Evolutionary conservation across 2,329 filamentous ascomycete species (phyloP), one percentile per base, ranked within the genome.

Genomic region (Aureobasidium sp.): DNA sequence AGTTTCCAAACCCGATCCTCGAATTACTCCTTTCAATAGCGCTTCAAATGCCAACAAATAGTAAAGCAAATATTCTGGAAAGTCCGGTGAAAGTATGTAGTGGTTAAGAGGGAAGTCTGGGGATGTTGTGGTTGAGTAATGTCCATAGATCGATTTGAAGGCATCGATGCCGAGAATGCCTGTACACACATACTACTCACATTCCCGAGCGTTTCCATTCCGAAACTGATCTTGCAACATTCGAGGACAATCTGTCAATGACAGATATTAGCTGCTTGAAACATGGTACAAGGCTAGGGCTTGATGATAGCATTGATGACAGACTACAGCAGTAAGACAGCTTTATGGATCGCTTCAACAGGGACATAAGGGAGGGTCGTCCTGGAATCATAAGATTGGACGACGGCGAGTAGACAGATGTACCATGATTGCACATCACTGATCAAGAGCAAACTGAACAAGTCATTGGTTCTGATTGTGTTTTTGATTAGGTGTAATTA

Each of bases 401-500:
- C 21, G 5, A 27, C n/a, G 5, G 4, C 1, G 10, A 45, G 42
- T 5, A 45, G 13, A 21, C 27, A 2, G 4, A 15, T 11, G 9
- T 9, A 13, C 2, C 16, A 7, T 3, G 13, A 3, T 30, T 10
- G 9, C n/a, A 10, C 11, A 3, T 10, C 47, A 32, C 16, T 11
- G 8, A 32, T 8, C 3, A 29, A 2, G 11, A 3, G 13, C 11
- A 25, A 16, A 16, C 15, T n/a, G 15, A 21, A 5, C 0, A 39
- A 10, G 45, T 11, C 2, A 29, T 15, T 34, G 13, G 2, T 34
- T 25, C 2, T 34, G 29, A 45, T 27, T 13, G 11, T 34, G 21
- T 45, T 34, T 55, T 45, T 29, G 10, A 57, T 45, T 57, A 54
- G 53, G 39, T 45, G 11, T 44, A 16, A 57, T 57, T 57, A 57